Evolutionary conservation across 257 asterid species (phyloP), one percentile per base, ranked within the genome.

Genomic region (Plantago elongata): DNA sequence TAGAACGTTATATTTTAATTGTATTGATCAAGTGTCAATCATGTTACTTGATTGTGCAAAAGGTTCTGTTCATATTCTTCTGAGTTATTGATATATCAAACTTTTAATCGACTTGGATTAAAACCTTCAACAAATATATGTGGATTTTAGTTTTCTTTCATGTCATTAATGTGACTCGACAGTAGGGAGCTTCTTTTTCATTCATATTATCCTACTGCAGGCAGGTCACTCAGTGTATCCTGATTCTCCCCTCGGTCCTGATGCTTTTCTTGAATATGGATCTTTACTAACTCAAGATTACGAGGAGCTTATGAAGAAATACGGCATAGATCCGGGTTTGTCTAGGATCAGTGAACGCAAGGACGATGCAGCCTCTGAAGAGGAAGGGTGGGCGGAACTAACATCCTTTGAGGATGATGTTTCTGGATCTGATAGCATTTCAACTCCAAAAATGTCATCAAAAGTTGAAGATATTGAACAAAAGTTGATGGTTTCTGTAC

Each of bases 191-290:
- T 57, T 27, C 58, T 73, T 46, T 27, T 48, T 59, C 63, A 71
- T 55, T 60, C 63, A 37, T 67, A 60, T 69, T 38, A 54, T 51
- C 64, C 51, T 55, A 70, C 60, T 76, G 57, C 81, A 89, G 99
- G 81, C 79, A 56, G 82, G 90, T 67, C 97, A 93, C 83, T 89
- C 99, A 22, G 78, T 95, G 64, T 89, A 81, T 76, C 95, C 99
- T 65, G 95, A 89, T 69, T 89, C 99, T 51, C 99, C 99, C 71
- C 81, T 93, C 69, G 97, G 99, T 61, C 96, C 97, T 38, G 99
- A 93, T 77, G 97, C 99, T 67, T 93, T 74, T 69, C 84, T 22
- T 62, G 99, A 93, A 63, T 93, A 93, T 71, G 95, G 84, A 74
- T 76, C 90, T 55, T 78, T 93, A 72, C 94, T 93, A 54, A 78